Evolutionary conservation across 2,329 filamentous ascomycete species (phyloP).

Genomic region (Alternaria conjuncta): DNA sequence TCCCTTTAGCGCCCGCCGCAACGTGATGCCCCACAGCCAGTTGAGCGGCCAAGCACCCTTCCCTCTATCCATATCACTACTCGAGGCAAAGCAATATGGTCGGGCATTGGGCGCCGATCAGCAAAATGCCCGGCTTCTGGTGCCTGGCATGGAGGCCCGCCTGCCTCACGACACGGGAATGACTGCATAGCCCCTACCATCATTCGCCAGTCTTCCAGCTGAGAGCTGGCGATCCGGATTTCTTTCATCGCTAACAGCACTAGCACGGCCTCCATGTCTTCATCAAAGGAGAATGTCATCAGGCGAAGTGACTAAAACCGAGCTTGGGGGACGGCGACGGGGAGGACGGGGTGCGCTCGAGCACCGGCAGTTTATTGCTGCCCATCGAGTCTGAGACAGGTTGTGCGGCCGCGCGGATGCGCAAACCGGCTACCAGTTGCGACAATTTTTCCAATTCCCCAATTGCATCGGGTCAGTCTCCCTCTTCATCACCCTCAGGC

Average conservation of each 20-base stretch:
- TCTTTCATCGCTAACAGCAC: constrained; percentile 2
- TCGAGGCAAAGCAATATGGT: constrained; percentile 25
- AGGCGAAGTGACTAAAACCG: background rate
- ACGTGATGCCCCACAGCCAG: constrained; percentile 23
- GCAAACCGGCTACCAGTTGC: constrained; percentile 7
- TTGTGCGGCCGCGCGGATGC: constrained; percentile 17
- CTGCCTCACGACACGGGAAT: constrained; percentile 13
- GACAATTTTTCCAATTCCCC: constrained; percentile 12
- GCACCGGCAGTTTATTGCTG: constrained; percentile 29
- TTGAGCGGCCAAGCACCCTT: constrained; percentile 24
- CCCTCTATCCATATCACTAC: constrained; percentile 18
- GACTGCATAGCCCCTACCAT: constrained; percentile 32
- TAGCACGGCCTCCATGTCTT: background rate
- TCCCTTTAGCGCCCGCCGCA: constrained; percentile 25
- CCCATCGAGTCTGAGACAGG: constrained; percentile 32
- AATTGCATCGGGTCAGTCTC: constrained; percentile 11
- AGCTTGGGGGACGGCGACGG: background rate
- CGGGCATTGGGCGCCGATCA: constrained; percentile 34
- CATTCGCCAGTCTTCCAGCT: constrained; percentile 14
- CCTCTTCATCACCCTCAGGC: constrained; percentile 24
- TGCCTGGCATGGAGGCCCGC: constrained; percentile 26
- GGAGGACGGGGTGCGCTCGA: constrained; percentile 14
- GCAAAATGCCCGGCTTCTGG: constrained; percentile 27
- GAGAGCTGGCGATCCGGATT: constrained; percentile 1
- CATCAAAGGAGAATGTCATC: constrained; percentile 1